Evolutionary conservation across 306 rosid genomes (phyloP).

Genomic region (Begonia fuchsioides): DNA sequence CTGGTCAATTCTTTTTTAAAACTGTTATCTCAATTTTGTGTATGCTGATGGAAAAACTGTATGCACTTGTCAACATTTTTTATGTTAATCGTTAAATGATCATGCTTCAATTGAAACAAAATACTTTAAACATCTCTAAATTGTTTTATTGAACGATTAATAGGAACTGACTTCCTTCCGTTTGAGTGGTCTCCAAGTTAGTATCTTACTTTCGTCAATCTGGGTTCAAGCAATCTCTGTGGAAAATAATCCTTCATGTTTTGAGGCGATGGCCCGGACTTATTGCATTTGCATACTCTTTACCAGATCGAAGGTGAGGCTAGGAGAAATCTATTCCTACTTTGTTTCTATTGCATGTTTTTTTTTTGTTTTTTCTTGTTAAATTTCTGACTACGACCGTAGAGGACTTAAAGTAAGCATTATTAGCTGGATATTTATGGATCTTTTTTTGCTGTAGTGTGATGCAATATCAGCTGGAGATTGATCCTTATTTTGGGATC

Average conservation of each 20-base stretch:
- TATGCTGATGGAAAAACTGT: conserved; percentile 47
- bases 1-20: conserved; percentile 14
- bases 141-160: conserved; percentile 4
- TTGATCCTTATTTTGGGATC: too few relatives aligned
- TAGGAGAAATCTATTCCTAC: conserved; percentile 5
- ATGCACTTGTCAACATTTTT: conserved; percentile 11
- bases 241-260: conserved; percentile 57
- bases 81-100: background rate
- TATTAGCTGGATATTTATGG: too few relatives aligned
- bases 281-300: conserved; percentile 60
- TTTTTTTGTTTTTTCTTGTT: too few relatives aligned
- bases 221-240: conserved; percentile 91
- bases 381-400: too few relatives aligned
- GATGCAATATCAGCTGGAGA: too few relatives aligned
- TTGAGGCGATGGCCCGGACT: conserved; percentile 88
- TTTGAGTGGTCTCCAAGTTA: conserved; percentile 87
- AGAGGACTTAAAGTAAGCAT: too few relatives aligned
- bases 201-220: conserved; percentile 83
- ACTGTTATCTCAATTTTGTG: conserved; percentile 23
- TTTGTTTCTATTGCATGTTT: background rate
- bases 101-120: background rate
- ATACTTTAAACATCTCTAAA: background rate
- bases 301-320: conserved; percentile 70
- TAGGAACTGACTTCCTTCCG: conserved; percentile 75
- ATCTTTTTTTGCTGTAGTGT: too few relatives aligned